Evolutionary conservation across 352 stramenopile species (phyloP), one percentile per base, ranked within the genome.

Genomic region (Pythium inflatum): DNA sequence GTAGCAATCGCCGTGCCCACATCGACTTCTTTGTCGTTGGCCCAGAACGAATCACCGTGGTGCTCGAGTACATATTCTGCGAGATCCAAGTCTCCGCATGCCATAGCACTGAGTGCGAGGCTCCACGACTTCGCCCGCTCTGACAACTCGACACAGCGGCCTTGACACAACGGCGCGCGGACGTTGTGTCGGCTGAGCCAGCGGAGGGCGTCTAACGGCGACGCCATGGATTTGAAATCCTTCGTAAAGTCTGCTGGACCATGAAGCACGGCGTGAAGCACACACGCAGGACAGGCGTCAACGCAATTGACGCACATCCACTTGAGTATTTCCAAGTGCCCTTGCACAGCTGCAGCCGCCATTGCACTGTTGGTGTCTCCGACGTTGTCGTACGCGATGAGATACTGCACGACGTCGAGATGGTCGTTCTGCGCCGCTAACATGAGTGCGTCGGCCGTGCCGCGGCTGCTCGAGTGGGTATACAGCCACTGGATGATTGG

Each of bases 401-500:
- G 30, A 57, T 58, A 73, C 40, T 67, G 27, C 12, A 73, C 38
- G 13, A 73, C 46, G 2, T 60, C 28, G 31, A 73, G 34, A 31
- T 62, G 34, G 36, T 56, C 65, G 14, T 34, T 20, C 2, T 24
- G 9, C 3, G 49, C 49, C 0, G 61, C 61, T 0, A 2, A 20
- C 13, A 16, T 1, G 14, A 61, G 28, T 24, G 49, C 36, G 13
- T 25, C 3, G 28, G n/a, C 30, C 14, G 72, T 77, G 55, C 79
- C 85, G n/a, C 83, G 73, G 63, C 81, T 65, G 25, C 76, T 71
- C 48, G 75, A 76, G 25, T 76, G 57, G 20, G 78, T 69, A 38
- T 79, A 80, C 13, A 61, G 46, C 59, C 59, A 68, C 36, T 45
- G 25, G 20, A 68, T 25, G 7, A 66, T 24, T 6, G 34, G 25